phyloP scores from a whole-genome alignment of 352 stramenopile species.

The Phytophthora agathidicida region DNA sequence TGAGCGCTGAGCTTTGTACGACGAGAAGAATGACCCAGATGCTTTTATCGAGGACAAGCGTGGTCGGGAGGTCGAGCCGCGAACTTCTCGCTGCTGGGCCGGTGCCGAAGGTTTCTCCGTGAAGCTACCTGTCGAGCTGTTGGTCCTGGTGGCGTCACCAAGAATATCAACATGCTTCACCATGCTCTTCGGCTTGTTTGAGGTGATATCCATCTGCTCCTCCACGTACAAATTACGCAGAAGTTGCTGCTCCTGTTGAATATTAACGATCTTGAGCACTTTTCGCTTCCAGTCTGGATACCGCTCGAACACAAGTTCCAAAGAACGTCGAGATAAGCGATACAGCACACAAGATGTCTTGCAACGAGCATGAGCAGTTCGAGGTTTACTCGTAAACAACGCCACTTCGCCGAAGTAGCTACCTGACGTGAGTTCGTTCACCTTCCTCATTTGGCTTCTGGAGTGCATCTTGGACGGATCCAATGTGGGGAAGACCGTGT shows the following conservation, averaged over 20 bases:
- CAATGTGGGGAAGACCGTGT: slow-evolving; percentile 19
- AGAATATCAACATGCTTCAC: slow-evolving; percentile 24
- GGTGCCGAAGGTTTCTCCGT: neutral
- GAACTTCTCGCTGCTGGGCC: neutral
- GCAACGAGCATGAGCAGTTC: slow-evolving; percentile 48
- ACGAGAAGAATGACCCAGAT: slow-evolving; percentile 27
- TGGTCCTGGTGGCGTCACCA: neutral
- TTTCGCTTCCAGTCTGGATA: slow-evolving; percentile 73
- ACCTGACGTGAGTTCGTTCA: slow-evolving; percentile 57
- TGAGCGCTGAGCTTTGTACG: slow-evolving; percentile 34
- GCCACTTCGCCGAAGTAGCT: slow-evolving; percentile 68
- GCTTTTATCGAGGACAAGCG: slow-evolving; percentile 2
- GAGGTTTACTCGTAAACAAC: slow-evolving; percentile 55
- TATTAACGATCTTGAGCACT: slow-evolving; percentile 60
- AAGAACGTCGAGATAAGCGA: slow-evolving; percentile 45
- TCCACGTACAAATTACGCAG: slow-evolving; percentile 64
- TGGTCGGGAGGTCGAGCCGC: no score
- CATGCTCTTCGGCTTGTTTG: slow-evolving; percentile 12
- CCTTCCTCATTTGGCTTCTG: slow-evolving; percentile 49
- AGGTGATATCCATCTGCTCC: slow-evolving; percentile 55
- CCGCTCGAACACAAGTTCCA: slow-evolving; percentile 66
- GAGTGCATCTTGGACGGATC: slow-evolving; percentile 33
- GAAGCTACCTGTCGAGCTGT: slow-evolving; percentile 2
- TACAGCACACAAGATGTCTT: slow-evolving; percentile 70
- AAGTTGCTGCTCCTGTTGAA: slow-evolving; percentile 57